Conservation (phyloP, 768 basidiomycete species). For the Leccinum longicurvipes region DNA sequence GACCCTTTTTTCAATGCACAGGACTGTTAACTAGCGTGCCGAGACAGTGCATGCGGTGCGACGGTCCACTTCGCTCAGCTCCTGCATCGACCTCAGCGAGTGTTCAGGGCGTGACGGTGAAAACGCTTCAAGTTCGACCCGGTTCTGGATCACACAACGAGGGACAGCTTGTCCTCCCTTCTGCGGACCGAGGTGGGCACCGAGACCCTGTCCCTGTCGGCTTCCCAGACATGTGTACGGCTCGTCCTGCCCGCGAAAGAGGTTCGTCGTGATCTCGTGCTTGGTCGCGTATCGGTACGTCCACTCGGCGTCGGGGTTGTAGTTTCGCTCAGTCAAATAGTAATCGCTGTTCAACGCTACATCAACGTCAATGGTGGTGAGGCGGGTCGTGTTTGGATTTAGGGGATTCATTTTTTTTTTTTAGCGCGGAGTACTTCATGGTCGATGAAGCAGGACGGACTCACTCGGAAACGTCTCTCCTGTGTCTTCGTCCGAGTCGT, state of each 20-base stretch:
- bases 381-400: background rate
- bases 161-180: constrained; percentile 1
- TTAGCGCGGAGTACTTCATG: constrained; percentile 2
- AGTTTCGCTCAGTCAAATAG: constrained; percentile 9
- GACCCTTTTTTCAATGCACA: background rate
- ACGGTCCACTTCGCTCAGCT: background rate
- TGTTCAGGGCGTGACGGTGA: background rate
- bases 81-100: background rate
- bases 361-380: background rate
- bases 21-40: background rate
- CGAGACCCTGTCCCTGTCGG: background rate
- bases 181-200: background rate
- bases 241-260: constrained; percentile 20
- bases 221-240: constrained; percentile 1
- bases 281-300: constrained; percentile 31
- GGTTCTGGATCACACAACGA: constrained; percentile 8
- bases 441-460: constrained; percentile 6
- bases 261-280: constrained; percentile 28
- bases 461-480: constrained; percentile 26
- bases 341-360: constrained; percentile 1
- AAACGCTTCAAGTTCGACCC: constrained; percentile 2
- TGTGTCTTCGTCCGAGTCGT: constrained; percentile 17
- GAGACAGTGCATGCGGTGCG: background rate
- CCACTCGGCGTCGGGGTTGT: constrained; percentile 17
- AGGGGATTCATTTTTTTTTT: background rate